Conservation (phyloP, 1,284 basidiomycete species). For the Rhodotorula sp. region DNA sequence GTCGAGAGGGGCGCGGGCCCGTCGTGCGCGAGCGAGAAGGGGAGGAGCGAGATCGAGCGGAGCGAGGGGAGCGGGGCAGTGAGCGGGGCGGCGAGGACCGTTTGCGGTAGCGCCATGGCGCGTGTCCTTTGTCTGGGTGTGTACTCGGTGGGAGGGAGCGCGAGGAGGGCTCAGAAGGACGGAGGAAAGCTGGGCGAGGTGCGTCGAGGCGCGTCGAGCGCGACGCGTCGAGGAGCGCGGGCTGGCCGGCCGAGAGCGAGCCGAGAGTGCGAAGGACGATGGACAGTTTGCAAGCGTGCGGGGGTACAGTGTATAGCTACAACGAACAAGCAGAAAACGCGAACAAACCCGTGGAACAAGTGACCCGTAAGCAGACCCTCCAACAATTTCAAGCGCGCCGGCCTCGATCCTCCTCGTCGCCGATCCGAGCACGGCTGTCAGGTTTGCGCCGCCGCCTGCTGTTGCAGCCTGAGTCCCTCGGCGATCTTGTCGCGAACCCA, state of each 20-base stretch:
- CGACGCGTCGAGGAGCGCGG: background rate
- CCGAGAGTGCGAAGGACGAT: background rate
- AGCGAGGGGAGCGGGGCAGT: slow-evolving; percentile 6
- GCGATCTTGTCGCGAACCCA: slow-evolving; percentile 1
- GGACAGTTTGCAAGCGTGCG: background rate
- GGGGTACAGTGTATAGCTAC: background rate
- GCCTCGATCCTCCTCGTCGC: background rate
- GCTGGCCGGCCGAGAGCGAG: background rate
- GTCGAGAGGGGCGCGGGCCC: slow-evolving; percentile 71
- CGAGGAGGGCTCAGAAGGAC: no score
- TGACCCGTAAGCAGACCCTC: background rate
- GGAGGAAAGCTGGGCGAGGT: no score
- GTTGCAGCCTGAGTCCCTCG: background rate
- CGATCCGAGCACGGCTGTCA: background rate
- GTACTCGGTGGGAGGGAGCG: background rate
- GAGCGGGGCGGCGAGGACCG: slow-evolving; percentile 5
- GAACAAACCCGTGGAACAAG: background rate
- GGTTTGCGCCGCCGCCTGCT: background rate
- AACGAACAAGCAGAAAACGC: background rate
- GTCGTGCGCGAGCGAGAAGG: slow-evolving; percentile 70
- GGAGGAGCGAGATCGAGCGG: slow-evolving; percentile 67
- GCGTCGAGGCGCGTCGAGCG: background rate
- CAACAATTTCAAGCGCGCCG: no score
- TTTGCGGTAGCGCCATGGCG: slow-evolving; percentile 16
- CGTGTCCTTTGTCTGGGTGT: background rate